Base-by-base conservation (phyloP, 331 rosid species). In the Pyrus hybrid region DNA sequence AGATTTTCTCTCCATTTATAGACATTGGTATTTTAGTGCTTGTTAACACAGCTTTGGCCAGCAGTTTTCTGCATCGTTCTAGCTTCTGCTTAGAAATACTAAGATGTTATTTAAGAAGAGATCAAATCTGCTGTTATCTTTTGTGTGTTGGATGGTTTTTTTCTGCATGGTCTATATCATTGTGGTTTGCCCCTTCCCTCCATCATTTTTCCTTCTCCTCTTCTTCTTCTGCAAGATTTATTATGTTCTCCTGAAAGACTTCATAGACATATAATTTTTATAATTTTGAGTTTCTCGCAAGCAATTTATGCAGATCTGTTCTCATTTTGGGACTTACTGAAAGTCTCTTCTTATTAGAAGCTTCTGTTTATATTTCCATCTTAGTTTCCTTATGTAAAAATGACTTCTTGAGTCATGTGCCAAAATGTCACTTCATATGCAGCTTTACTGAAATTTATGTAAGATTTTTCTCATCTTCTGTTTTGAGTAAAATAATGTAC, bases 381-480 rank as follows among this genome's bases (percentile, higher is more conserved):
- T 28, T 49, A 21, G 45, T 70, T 51, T 70, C 63, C 16, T 71
- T 57, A 12, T 5, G 8, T 35, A 33, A 32, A 32, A 22, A 5
- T 0, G 68, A 72, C 56, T 37, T 5, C 67, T 6, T 58, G 10
- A 58, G 18, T 16, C 18, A 5, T 23, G 58, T 17, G 26, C n/a
- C 58, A 35, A 63, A 25, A 22, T 60, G 26, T 17, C 25, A 13
- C 21, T 25, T 23, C 45, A 25, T 13, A 41, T 37, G 77, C 7
- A 25, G 77, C 69, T 61, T 2, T 18, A 60, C 63, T 61, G 58
- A 26, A 85, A 93, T 91, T 79, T 91, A 93, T 84, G 98, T 93
- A 86, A 80, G 96, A 73, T 81, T 79, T 58, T 65, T 73, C 61
- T 72, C 49, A 28, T 32, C 29, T 78, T 79, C 72, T 77, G 77